phyloP scores from a whole-genome alignment of 108 stramenopile genomes.

The Fragilariopsis cylindrus region DNA sequence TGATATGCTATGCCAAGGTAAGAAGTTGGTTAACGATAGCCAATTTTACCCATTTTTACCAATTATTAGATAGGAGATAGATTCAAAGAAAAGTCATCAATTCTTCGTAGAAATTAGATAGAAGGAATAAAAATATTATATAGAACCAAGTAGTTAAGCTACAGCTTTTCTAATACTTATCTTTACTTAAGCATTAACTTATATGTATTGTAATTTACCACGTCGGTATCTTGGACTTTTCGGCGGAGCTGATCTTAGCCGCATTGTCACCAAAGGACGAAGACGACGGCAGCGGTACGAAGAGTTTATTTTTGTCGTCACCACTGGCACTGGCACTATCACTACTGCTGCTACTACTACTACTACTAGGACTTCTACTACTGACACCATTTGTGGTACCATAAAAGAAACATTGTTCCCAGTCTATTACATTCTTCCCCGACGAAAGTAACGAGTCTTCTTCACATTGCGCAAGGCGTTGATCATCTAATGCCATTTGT shows the following conservation, averaged over 20 bases:
- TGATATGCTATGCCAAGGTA: too few relatives aligned
- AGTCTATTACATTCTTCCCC: conserved; percentile 16
- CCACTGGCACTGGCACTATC: not conserved
- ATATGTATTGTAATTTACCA: not conserved
- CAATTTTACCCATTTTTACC: too few relatives aligned
- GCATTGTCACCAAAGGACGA: not conserved
- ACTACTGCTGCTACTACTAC: not conserved
- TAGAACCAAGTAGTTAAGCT: not conserved
- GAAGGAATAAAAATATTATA: too few relatives aligned
- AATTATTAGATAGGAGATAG: too few relatives aligned
- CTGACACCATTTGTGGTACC: conserved; percentile 11
- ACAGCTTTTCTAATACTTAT: not conserved
- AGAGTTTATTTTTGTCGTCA: not conserved
- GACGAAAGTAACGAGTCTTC: not conserved
- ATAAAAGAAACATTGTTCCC: conserved; percentile 37
- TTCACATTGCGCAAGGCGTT: conserved; percentile 16
- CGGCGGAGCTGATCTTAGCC: not conserved
- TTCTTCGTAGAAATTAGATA: too few relatives aligned
- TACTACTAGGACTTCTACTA: too few relatives aligned
- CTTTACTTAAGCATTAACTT: not conserved
- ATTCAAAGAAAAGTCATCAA: too few relatives aligned
- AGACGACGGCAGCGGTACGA: not conserved
- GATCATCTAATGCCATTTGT: conserved; percentile 24
- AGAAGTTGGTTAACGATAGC: too few relatives aligned
- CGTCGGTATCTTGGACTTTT: conserved; percentile 12